Conservation (phyloP, 441 rosid genomes). For the Theobroma grandiflorum region DNA sequence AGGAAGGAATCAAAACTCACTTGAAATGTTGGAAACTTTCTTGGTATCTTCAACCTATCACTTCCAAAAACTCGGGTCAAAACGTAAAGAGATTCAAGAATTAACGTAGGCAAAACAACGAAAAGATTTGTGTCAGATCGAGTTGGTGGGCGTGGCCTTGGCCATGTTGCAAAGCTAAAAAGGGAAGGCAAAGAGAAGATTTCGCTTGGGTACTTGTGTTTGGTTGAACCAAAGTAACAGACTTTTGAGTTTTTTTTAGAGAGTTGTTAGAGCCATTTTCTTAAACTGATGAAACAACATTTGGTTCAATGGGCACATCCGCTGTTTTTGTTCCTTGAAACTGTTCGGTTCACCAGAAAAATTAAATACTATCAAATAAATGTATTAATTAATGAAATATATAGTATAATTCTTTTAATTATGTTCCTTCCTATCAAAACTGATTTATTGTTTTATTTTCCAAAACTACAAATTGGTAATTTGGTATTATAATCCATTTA, state of each 20-base stretch:
- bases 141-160: neutral
- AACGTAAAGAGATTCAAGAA: neutral
- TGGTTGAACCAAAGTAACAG: neutral
- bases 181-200: slow-evolving; percentile 21
- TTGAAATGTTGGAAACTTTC: neutral
- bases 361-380: too few relatives aligned
- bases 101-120: neutral
- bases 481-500: too few relatives aligned
- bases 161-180: neutral
- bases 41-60: neutral
- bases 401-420: too few relatives aligned
- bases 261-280: slow-evolving; percentile 20
- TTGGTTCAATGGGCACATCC: too few relatives aligned
- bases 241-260: neutral
- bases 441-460: neutral
- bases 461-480: neutral
- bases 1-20: neutral
- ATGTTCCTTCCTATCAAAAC: neutral
- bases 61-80: too few relatives aligned
- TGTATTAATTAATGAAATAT: too few relatives aligned
- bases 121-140: neutral
- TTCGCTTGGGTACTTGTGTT: slow-evolving; percentile 7
- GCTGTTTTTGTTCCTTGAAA: too few relatives aligned
- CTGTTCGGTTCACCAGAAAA: too few relatives aligned
- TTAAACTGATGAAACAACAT: slow-evolving; percentile 15